These are phyloP conservation scores for Pyrenopolyporus hunteri DNA, from an alignment of 495 filamentous ascomycete genomes.

Conservation along the genomic window DNA sequence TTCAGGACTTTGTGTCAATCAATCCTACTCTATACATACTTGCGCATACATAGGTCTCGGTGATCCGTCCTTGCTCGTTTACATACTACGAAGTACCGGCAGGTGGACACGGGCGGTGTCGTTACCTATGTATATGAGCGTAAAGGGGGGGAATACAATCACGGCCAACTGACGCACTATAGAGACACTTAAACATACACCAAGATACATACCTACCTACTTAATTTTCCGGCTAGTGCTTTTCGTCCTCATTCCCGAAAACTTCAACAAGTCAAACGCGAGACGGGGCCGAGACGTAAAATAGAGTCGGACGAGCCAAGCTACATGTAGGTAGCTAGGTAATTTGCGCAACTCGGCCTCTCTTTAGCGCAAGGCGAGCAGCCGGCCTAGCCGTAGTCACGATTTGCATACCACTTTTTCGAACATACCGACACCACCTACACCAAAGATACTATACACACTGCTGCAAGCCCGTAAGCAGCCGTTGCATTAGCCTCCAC, in stretches of 20 bases:
- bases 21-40: slow-evolving; percentile 7
- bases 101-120: too few relatives aligned
- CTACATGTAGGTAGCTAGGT: not conserved
- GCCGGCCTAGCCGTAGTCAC: slow-evolving; percentile 30
- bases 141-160: too few relatives aligned
- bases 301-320: slow-evolving; percentile 1
- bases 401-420: slow-evolving; percentile 21
- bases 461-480: slow-evolving; percentile 37
- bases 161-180: too few relatives aligned
- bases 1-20: slow-evolving; percentile 13
- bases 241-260: too few relatives aligned
- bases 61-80: too few relatives aligned
- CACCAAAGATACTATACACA: not conserved
- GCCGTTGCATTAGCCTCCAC: slow-evolving; percentile 28
- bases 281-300: not conserved
- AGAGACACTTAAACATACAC: too few relatives aligned
- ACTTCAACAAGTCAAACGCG: not conserved
- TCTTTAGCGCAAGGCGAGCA: slow-evolving; percentile 23
- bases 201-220: too few relatives aligned
- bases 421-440: not conserved
- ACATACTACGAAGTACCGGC: too few relatives aligned
- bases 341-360: slow-evolving; percentile 15
- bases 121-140: too few relatives aligned
- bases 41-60: not conserved
- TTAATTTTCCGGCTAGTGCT: too few relatives aligned